phyloP scores from a whole-genome alignment of 2,329 filamentous ascomycete genomes.

The Alternaria panax region DNA sequence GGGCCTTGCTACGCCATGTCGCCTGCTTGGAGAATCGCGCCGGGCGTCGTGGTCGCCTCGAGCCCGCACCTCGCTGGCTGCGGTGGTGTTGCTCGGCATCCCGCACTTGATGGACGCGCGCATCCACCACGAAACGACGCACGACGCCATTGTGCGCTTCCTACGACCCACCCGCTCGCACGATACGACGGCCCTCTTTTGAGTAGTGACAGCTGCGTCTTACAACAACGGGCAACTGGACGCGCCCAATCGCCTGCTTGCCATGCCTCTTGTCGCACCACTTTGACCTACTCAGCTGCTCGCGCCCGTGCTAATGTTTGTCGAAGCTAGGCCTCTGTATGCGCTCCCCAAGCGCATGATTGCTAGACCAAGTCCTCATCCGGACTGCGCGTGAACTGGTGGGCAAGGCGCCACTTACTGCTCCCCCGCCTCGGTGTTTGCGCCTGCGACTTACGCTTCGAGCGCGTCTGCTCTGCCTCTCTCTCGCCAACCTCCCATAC shows the following conservation, averaged over 20 bases:
- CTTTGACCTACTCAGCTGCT: slow-evolving; percentile 32
- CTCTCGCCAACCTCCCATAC: slow-evolving; percentile 21
- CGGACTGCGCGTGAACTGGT: slow-evolving; percentile 35
- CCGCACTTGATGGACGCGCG: slow-evolving; percentile 34
- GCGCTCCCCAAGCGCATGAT: slow-evolving; percentile 38
- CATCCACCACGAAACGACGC: slow-evolving; percentile 39
- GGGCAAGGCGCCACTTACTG: slow-evolving; percentile 27
- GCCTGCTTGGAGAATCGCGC: slow-evolving; percentile 19
- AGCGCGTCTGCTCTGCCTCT: slow-evolving; percentile 27
- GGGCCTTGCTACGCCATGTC: slow-evolving; percentile 4
- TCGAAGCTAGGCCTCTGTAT: slow-evolving; percentile 35
- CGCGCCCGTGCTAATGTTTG: slow-evolving; percentile 49
- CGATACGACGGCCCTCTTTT: slow-evolving; percentile 38
- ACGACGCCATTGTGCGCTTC: slow-evolving; percentile 42
- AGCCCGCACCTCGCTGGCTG: slow-evolving; percentile 18
- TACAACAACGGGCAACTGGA: slow-evolving; percentile 42
- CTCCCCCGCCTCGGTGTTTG: slow-evolving; percentile 30
- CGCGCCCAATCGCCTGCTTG: slow-evolving; percentile 36
- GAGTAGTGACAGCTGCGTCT: slow-evolving; percentile 49
- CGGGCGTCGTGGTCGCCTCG: slow-evolving; percentile 25
- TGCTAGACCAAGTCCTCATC: slow-evolving; percentile 29
- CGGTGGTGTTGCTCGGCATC: slow-evolving; percentile 31
- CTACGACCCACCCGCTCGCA: slow-evolving; percentile 29
- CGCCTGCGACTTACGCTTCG: slow-evolving; percentile 29
- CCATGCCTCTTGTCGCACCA: slow-evolving; percentile 37